phyloP scores from a whole-genome alignment of 2,329 filamentous ascomycete genomes.

The Aphanocladium album region DNA sequence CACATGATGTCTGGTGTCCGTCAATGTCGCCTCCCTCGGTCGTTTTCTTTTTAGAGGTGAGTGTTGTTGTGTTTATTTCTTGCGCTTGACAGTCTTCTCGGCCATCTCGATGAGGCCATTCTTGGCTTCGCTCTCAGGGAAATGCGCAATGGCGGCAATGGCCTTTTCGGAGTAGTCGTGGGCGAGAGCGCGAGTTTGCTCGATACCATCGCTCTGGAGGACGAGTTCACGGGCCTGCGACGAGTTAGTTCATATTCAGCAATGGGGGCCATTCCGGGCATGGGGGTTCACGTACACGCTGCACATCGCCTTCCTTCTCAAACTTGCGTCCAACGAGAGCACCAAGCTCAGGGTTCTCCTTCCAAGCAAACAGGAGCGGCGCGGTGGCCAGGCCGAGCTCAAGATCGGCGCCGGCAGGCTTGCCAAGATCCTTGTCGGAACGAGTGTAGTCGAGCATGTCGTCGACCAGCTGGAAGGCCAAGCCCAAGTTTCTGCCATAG shows the following conservation, averaged over 20 bases:
- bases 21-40: background rate
- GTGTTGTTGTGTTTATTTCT: constrained; percentile 56
- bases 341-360: constrained; percentile 77
- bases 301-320: constrained; percentile 73
- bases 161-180: constrained; percentile 88
- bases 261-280: too few species aligned
- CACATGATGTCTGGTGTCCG: background rate
- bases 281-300: constrained; percentile 64
- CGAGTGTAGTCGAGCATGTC: constrained; percentile 97
- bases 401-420: constrained; percentile 89
- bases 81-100: constrained; percentile 79
- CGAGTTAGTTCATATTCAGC: background rate
- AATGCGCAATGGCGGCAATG: constrained; percentile 72
- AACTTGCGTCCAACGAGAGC: constrained; percentile 91
- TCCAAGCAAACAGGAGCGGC: constrained; percentile 93
- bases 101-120: constrained; percentile 90
- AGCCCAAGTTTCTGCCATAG: constrained; percentile 88
- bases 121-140: constrained; percentile 95
- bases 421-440: constrained; percentile 78
- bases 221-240: constrained; percentile 80
- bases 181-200: constrained; percentile 85
- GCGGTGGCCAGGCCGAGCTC: constrained; percentile 92
- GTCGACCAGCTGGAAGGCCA: constrained; percentile 96
- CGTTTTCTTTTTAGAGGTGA: constrained; percentile 7
- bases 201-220: constrained; percentile 75